phyloP scores from a whole-genome alignment of 805 yeast genomes.

The Candida insectalens region DNA sequence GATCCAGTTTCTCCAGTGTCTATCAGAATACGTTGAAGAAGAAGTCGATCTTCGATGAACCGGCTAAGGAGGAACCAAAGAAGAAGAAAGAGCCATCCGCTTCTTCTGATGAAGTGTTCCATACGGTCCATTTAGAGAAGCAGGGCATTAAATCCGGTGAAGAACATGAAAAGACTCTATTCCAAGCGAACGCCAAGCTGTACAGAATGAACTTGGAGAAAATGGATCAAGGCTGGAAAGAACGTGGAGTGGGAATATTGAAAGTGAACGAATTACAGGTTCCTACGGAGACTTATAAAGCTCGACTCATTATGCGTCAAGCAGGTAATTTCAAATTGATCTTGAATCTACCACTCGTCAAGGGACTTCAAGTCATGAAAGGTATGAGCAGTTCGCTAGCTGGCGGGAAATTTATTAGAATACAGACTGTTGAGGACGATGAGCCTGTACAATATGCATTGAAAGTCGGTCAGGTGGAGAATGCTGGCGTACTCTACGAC shows the following conservation, averaged over 20 bases:
- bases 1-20: constrained; percentile 41
- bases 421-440: constrained; percentile 53
- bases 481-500: constrained; percentile 49
- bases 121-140: constrained; percentile 51
- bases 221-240: constrained; percentile 83
- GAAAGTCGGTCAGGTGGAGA: constrained; percentile 53
- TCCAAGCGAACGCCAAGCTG: constrained; percentile 65
- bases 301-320: constrained; percentile 84
- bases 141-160: constrained; percentile 76
- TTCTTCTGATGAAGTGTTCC: constrained; percentile 27
- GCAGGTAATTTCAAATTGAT: constrained; percentile 78
- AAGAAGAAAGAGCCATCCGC: constrained; percentile 10
- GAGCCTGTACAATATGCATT: constrained; percentile 78
- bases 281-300: constrained; percentile 26
- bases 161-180: constrained; percentile 68
- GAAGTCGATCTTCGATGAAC: constrained; percentile 47
- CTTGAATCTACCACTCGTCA: constrained; percentile 59
- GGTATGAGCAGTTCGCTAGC: constrained; percentile 84
- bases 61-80: constrained; percentile 4
- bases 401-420: constrained; percentile 76
- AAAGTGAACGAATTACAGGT: constrained; percentile 48
- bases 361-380: constrained; percentile 51
- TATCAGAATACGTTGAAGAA: constrained; percentile 41
- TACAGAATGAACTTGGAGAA: constrained; percentile 64
- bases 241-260: constrained; percentile 83